A percentile compares a stretch with the other conserved stretches of the same genome.
Evolutionary conservation across 805 yeast species (phyloP).

Genomic region (Candida ortonii): DNA sequence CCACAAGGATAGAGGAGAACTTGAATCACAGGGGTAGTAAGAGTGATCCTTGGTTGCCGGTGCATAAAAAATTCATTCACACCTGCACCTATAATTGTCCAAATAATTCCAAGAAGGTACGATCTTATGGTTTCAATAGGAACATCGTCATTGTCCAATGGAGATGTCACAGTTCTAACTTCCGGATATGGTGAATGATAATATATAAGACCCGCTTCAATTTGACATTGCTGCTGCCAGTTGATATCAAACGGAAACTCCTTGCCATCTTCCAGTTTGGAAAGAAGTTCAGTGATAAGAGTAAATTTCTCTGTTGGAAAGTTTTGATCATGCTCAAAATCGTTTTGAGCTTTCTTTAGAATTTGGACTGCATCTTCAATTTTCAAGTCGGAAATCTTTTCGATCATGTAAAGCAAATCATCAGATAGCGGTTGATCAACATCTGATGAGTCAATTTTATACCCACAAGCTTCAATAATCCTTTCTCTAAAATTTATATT

Average conservation of each 20-base stretch:
- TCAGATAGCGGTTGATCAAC: not conserved
- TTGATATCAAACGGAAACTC: slow-evolving; percentile 3
- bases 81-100: slow-evolving; percentile 49
- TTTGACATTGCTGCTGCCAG: slow-evolving; percentile 23
- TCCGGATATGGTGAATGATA: slow-evolving; percentile 60
- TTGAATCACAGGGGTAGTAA: slow-evolving; percentile 54
- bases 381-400: slow-evolving; percentile 3
- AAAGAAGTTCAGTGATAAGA: slow-evolving; percentile 1
- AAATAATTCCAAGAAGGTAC: slow-evolving; percentile 15
- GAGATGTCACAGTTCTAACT: slow-evolving; percentile 60
- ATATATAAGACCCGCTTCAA: slow-evolving; percentile 37
- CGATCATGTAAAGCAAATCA: slow-evolving; percentile 10
- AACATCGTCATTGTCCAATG: slow-evolving; percentile 47
- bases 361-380: slow-evolving; percentile 30
- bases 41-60: slow-evolving; percentile 51
- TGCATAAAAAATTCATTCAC: slow-evolving; percentile 58
- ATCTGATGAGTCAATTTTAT: slow-evolving; percentile 2
- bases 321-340: slow-evolving; percentile 33
- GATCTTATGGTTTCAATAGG: slow-evolving; percentile 44
- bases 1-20: slow-evolving; percentile 64
- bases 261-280: slow-evolving; percentile 19
- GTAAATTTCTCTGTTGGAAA: slow-evolving; percentile 28
- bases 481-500: slow-evolving; percentile 1
- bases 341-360: slow-evolving; percentile 24
- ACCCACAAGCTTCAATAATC: slow-evolving; percentile 6